A percentile compares a stretch with the other conserved stretches of the same genome.
Conservation (phyloP, 192 early-diverging fungal species). For the Phycomyces nitens region DNA sequence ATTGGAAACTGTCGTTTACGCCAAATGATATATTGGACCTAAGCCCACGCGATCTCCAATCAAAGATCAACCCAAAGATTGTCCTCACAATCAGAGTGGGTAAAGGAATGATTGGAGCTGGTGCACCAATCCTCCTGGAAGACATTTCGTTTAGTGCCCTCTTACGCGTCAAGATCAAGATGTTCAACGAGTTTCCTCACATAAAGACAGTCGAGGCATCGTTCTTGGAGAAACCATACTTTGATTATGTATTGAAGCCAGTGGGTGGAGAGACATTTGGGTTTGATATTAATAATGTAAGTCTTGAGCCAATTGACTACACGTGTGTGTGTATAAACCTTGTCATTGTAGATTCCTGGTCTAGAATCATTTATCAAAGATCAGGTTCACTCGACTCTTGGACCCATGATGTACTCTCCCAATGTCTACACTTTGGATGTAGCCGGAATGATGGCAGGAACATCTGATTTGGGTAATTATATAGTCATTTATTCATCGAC, state of each 20-base stretch:
- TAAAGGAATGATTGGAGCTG: constrained; percentile 81
- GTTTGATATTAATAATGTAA: constrained; percentile 80
- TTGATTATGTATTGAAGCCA: constrained; percentile 89
- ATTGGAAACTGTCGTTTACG: constrained; percentile 81
- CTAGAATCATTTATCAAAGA: constrained; percentile 72
- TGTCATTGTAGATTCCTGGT: constrained; percentile 66
- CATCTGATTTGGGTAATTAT: constrained; percentile 40
- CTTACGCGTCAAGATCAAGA: constrained; percentile 75
- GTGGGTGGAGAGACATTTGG: constrained; percentile 80
- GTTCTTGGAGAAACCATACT: constrained; percentile 75
- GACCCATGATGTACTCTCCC: constrained; percentile 83
- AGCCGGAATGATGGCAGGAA: constrained; percentile 69
- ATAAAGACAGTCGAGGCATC: constrained; percentile 77
- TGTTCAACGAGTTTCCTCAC: constrained; percentile 82
- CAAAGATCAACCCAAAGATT: constrained; percentile 82
- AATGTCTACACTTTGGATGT: constrained; percentile 77
- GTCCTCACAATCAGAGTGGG: constrained; percentile 82
- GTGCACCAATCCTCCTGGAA: constrained; percentile 79
- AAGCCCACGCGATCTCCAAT: constrained; percentile 58
- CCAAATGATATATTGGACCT: constrained; percentile 78
- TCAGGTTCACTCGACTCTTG: constrained; percentile 64
- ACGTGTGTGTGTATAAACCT: neutral
- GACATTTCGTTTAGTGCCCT: constrained; percentile 79
- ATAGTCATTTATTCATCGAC: constrained; percentile 16
- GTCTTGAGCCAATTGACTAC: neutral